Conservation (phyloP, 495 filamentous ascomycete species). For the Podospora appendiculata region DNA sequence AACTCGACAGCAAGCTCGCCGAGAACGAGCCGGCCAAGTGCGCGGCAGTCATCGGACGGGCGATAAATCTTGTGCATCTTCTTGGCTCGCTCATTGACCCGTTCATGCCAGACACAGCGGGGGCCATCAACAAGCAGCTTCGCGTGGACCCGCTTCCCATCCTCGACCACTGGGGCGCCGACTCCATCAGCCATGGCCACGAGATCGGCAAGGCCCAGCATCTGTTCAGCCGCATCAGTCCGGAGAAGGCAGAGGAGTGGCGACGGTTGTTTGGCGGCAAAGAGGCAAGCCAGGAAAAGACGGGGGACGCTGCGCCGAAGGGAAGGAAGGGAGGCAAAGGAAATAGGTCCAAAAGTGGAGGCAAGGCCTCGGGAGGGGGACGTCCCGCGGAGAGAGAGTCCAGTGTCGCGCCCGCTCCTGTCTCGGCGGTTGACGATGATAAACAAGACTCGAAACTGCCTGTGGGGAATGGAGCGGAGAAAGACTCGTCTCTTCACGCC, state of each 20-base stretch:
- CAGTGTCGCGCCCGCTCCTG: too few relatives aligned
- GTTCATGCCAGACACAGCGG: slow-evolving; percentile 70
- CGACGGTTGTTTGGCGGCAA: slow-evolving; percentile 63
- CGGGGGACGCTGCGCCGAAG: slow-evolving; percentile 10
- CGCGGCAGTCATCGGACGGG: slow-evolving; percentile 67
- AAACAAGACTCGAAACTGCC: too few relatives aligned
- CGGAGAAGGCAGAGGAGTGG: slow-evolving; percentile 76
- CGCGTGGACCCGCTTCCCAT: slow-evolving; percentile 55
- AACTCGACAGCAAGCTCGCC: slow-evolving; percentile 69
- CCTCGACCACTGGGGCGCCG: slow-evolving; percentile 47
- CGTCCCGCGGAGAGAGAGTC: too few relatives aligned
- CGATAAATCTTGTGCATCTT: slow-evolving; percentile 70
- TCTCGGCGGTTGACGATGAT: too few relatives aligned
- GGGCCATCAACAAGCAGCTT: slow-evolving; percentile 63
- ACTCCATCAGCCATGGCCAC: slow-evolving; percentile 57
- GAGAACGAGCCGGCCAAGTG: slow-evolving; percentile 47
- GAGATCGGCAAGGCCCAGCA: slow-evolving; percentile 70
- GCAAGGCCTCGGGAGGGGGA: too few relatives aligned
- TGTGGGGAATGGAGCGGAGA: too few relatives aligned
- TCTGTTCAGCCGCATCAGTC: slow-evolving; percentile 71
- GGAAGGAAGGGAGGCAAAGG: too few relatives aligned
- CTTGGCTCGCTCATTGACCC: slow-evolving; percentile 64
- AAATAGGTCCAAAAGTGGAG: too few relatives aligned
- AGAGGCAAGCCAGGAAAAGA: slow-evolving; percentile 1
- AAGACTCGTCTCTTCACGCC: too few relatives aligned